Percentiles rank a stretch among this genome's conserved stretches.
phyloP scores from a whole-genome alignment of 1,139 yeast genomes.

The Casaregolazyma suthepensis region DNA sequence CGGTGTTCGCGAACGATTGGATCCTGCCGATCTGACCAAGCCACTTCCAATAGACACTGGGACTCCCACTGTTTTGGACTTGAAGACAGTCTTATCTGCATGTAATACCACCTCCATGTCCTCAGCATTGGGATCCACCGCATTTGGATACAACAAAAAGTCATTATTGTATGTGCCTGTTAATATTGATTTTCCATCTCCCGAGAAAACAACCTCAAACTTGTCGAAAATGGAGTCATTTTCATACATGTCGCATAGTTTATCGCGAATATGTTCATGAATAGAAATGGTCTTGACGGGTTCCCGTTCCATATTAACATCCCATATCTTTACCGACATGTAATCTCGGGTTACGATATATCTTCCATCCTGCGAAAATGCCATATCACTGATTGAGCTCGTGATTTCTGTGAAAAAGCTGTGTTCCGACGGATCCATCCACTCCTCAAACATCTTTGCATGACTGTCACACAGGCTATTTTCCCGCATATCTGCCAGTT shows the following conservation, averaged over 20 bases:
- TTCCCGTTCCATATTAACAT: constrained; percentile 91
- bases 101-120: constrained; percentile 79
- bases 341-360: constrained; percentile 95
- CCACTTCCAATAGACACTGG: constrained; percentile 30
- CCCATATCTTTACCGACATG: constrained; percentile 98
- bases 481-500: constrained; percentile 94
- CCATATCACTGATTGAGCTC: constrained; percentile 87
- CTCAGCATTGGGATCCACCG: constrained; percentile 44
- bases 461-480: constrained; percentile 91
- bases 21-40: constrained; percentile 7
- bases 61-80: constrained; percentile 57
- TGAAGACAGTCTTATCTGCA: constrained; percentile 97
- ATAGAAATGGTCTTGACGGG: constrained; percentile 93
- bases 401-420: constrained; percentile 97
- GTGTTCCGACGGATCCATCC: constrained; percentile 86
- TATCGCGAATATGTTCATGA: constrained; percentile 90
- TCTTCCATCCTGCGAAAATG: constrained; percentile 87
- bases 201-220: constrained; percentile 92
- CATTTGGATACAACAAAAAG: constrained; percentile 92
- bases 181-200: constrained; percentile 89
- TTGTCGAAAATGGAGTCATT: constrained; percentile 98
- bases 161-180: constrained; percentile 97
- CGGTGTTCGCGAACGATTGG: constrained; percentile 16
- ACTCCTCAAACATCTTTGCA: constrained; percentile 84
- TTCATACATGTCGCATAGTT: constrained; percentile 95